Evolutionary conservation across 1,284 basidiomycete genomes (phyloP).

Genomic region (Serendipita sp.): DNA sequence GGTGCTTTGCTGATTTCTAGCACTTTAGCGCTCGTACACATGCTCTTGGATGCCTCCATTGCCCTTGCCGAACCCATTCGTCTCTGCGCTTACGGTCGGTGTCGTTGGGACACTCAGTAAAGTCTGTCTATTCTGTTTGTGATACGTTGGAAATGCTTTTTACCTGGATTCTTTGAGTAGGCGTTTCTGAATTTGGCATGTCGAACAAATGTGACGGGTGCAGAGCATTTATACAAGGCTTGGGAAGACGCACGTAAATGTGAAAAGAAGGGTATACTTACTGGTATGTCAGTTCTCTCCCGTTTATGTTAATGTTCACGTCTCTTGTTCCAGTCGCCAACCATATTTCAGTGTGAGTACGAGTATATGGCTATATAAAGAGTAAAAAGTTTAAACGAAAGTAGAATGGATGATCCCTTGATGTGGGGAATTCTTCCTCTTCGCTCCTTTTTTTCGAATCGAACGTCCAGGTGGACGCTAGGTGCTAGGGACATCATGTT

Average conservation of each 20-base stretch:
- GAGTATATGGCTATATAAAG: slow-evolving; percentile 6
- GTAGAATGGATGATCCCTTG: slow-evolving; percentile 60
- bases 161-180: slow-evolving; percentile 20
- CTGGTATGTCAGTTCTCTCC: slow-evolving; percentile 36
- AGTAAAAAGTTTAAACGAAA: slow-evolving; percentile 10
- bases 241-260: slow-evolving; percentile 35
- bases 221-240: slow-evolving; percentile 48
- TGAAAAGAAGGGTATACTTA: slow-evolving; percentile 46
- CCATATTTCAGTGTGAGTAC: slow-evolving; percentile 73
- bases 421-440: slow-evolving; percentile 73
- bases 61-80: slow-evolving; percentile 3
- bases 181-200: slow-evolving; percentile 54
- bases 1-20: too few species aligned
- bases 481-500: slow-evolving; percentile 94
- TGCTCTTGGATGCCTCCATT: neutral
- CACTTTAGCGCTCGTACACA: too few species aligned
- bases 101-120: neutral
- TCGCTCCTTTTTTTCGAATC: slow-evolving; percentile 41
- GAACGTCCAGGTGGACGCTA: slow-evolving; percentile 67
- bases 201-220: slow-evolving; percentile 50
- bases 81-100: neutral
- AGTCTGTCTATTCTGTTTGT: neutral
- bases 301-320: slow-evolving; percentile 7
- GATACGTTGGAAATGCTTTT: neutral
- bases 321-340: slow-evolving; percentile 54